Percentiles rank a stretch among this genome's conserved stretches.
These are phyloP conservation scores for Trifolium fragiferum DNA, from an alignment of 306 rosid species.

Conservation along the genomic window DNA sequence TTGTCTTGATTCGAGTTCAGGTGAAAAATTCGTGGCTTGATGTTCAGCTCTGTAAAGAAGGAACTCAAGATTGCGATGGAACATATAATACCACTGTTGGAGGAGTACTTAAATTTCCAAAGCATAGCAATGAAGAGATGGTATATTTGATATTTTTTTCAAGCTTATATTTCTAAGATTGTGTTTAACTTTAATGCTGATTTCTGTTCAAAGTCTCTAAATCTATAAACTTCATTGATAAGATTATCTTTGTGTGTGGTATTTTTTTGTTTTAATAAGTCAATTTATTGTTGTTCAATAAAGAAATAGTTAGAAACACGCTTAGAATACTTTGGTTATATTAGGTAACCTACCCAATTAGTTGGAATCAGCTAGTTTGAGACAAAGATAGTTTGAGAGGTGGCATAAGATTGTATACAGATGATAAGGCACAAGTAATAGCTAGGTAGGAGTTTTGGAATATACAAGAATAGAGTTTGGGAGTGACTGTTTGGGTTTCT, in stretches of 20 bases:
- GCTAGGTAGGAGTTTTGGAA: neutral
- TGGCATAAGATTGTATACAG: neutral
- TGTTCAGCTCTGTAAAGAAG: conserved; percentile 85
- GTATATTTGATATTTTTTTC: conserved; percentile 52
- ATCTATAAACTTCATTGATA: conserved; percentile 25
- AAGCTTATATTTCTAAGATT: conserved; percentile 4
- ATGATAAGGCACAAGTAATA: neutral
- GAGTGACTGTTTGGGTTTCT: neutral
- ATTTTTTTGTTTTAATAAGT: neutral
- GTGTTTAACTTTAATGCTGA: conserved; percentile 10
- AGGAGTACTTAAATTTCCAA: conserved; percentile 77
- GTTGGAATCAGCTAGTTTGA: neutral
- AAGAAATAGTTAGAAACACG: conserved; percentile 21
- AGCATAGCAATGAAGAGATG: conserved; percentile 79
- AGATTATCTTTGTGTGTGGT: neutral
- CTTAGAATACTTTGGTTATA: neutral
- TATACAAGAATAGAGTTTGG: neutral
- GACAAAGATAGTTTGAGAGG: neutral
- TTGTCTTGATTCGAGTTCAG: conserved; percentile 50
- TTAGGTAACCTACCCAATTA: neutral
- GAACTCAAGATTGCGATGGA: conserved; percentile 58
- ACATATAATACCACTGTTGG: conserved; percentile 57
- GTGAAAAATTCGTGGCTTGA: conserved; percentile 88
- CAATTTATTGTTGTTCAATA: neutral
- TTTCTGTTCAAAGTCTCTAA: conserved; percentile 19